Evolutionary conservation across 2,329 filamentous ascomycete species (phyloP), one percentile per base, ranked within the genome.

Genomic region (Camptophora hylomeconis): DNA sequence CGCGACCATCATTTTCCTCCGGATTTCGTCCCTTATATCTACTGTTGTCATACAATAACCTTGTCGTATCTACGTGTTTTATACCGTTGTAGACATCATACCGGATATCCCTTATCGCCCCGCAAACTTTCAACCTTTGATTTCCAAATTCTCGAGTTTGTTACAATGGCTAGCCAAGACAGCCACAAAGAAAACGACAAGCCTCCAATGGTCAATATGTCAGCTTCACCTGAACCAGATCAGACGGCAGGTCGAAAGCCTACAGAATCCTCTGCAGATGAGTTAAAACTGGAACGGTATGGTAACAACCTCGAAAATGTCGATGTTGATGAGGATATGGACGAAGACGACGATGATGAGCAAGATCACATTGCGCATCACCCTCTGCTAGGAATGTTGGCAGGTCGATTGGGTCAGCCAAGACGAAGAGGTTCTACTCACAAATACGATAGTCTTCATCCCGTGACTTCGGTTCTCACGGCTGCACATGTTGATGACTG

Each of bases 401-500:
- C 38, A 15, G 40, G 40, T n/a, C 35, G 42, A 11, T 27, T 45
- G 28, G 39, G 38, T 18, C 35, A 35, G 17, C 35, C 40, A 15
- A 26, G 42, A 30, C n/a, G n/a, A n/a, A 38, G 39, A 17, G 40
- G 40, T 8, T 41, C 40, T 5, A 33, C 37, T 7, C 38, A 41
- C 23, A 41, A 41, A 30, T 44, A 40, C 35, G 74, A 76, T 44
- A 62, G 69, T 28, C 69, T 82, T 45, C 69, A 80, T 46, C 74
- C 82, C 15, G 78, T 80, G 45, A 68, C 80, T n/a, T 72, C 80
- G 29, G 69, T 79, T 16, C 65, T 94, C 28, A 80, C 71, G 21
- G 39, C 53, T 24, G 57, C 58, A 8, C 55, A 65, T 38, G 51
- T 62, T 8, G 60, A 65, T 12, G 54, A 67, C 41, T 75, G 71